Percentiles rank a stretch among this genome's conserved stretches.
phyloP scores from a whole-genome alignment of 805 yeast genomes.

The Wickerhamiella cacticola region DNA sequence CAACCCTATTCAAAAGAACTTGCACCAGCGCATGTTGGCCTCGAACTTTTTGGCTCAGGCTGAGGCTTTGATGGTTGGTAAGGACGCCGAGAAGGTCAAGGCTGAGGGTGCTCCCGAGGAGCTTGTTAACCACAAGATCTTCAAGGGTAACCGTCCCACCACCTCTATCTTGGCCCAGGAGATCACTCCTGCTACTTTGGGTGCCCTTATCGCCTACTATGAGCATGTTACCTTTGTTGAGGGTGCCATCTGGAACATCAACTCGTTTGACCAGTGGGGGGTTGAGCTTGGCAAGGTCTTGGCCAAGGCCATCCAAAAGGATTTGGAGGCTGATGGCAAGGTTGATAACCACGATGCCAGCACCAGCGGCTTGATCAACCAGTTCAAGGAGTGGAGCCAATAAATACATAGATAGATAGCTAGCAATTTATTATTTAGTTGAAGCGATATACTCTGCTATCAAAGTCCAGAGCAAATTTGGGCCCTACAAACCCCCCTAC shows the following conservation, averaged over 20 bases:
- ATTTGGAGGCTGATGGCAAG: constrained; percentile 51
- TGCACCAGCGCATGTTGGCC: constrained; percentile 97
- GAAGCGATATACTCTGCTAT: background rate
- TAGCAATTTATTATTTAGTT: background rate
- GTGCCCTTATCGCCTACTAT: constrained; percentile 94
- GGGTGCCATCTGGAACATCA: constrained; percentile 99
- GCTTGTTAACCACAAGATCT: constrained; percentile 87
- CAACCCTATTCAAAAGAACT: constrained; percentile 88
- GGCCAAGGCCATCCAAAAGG: constrained; percentile 90
- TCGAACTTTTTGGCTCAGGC: constrained; percentile 98
- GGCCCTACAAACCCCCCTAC: too few relatives aligned
- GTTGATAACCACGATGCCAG: constrained; percentile 74
- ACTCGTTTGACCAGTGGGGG: constrained; percentile 99
- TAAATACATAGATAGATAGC: background rate
- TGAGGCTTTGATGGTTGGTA: constrained; percentile 95
- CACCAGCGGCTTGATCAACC: constrained; percentile 86
- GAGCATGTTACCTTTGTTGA: constrained; percentile 95
- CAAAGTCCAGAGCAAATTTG: too few relatives aligned
- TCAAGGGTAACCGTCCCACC: constrained; percentile 98
- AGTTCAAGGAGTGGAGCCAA: constrained; percentile 70
- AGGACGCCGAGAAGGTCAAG: constrained; percentile 62
- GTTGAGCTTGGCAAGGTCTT: constrained; percentile 97
- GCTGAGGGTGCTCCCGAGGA: constrained; percentile 81
- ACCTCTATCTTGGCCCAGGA: constrained; percentile 91
- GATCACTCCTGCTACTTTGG: constrained; percentile 92